Base-by-base conservation (phyloP, 192 early-diverging fungal genomes). In the Coemansia asiatica region DNA sequence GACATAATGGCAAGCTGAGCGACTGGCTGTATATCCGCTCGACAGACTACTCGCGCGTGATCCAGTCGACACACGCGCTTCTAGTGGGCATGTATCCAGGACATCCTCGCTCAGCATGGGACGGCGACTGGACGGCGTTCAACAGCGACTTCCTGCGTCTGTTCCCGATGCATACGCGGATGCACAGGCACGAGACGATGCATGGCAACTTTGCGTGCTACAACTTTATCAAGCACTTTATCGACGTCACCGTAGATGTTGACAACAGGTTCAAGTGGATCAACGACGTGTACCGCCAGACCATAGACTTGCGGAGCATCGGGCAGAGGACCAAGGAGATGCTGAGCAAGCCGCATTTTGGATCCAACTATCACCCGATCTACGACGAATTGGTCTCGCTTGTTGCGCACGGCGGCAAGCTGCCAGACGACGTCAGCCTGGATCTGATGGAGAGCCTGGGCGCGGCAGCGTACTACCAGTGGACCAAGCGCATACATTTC, bases 11-110 rank as follows among this genome's bases (percentile, higher is more conserved):
- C 38, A 50, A 40, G 19, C 55, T 48, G 49, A 40, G 59, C 44
- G 63, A 78, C 36, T 68, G 68, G 63, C 60, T 88, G 48, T 87
- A 87, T 61, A 64, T 87, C 59, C 79, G 85, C 29, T 71, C 81
- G 4, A 85, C 87, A 0, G 86, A 85, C 56, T 90, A 88, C 68
- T 71, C 86, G 25, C 79, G 89, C 36, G 87, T 87, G 4, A 72
- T 90, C 60, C 87, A 90, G 60, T 85, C 81, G 9, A 77, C 88
- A 2, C 85, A 87, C 53, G 84, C 84, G 71, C 77, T 90, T 16
- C 56, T 90, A 0, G 68, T 74, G 13, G 86, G 89, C 0, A 64
- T 90, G 53, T 85, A 78, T 65, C 87, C 87, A 18, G 64, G 53
- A 4, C 50, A 66, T 22, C 76, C 76, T 23, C 16, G 19, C 19